Conservation (phyloP, 768 basidiomycete species). For the Grammothele lineata region DNA sequence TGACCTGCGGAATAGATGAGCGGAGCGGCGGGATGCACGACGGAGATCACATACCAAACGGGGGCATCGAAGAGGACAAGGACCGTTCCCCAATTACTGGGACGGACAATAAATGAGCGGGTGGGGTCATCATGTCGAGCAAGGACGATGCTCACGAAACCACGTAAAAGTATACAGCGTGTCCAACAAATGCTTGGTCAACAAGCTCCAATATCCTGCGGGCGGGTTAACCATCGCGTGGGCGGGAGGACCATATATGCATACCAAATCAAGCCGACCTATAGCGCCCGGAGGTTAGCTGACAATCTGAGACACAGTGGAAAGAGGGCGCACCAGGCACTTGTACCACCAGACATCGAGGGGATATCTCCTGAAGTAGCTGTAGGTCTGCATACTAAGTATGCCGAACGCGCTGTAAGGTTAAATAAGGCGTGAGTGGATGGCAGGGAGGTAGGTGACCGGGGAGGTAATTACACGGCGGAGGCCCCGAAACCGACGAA, state of each 20-base stretch:
- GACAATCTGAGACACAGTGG: not conserved
- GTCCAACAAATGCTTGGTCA: slow-evolving; percentile 49
- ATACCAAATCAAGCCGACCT: slow-evolving; percentile 34
- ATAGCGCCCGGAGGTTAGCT: not conserved
- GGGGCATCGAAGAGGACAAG: slow-evolving; percentile 16
- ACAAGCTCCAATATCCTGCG: slow-evolving; percentile 42
- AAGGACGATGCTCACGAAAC: slow-evolving; percentile 36
- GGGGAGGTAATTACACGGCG: slow-evolving; percentile 25
- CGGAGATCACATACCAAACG: slow-evolving; percentile 3
- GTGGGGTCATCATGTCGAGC: too few relatives aligned
- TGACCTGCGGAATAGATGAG: not conserved
- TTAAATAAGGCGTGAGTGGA: slow-evolving; percentile 24
- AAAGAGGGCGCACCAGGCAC: slow-evolving; percentile 36
- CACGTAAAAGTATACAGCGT: slow-evolving; percentile 50
- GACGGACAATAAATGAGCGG: not conserved
- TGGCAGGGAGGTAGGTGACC: not conserved
- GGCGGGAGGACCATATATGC: slow-evolving; percentile 26
- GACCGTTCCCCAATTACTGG: slow-evolving; percentile 25
- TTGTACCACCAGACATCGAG: slow-evolving; percentile 50
- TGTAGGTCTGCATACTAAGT: slow-evolving; percentile 47
- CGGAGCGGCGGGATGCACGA: too few relatives aligned
- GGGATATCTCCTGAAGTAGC: slow-evolving; percentile 53
- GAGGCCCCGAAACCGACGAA: slow-evolving; percentile 57
- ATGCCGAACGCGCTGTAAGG: slow-evolving; percentile 45
- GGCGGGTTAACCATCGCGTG: not conserved